Evolutionary conservation across 768 basidiomycete genomes (phyloP).

Genomic region (Suillus spraguei): DNA sequence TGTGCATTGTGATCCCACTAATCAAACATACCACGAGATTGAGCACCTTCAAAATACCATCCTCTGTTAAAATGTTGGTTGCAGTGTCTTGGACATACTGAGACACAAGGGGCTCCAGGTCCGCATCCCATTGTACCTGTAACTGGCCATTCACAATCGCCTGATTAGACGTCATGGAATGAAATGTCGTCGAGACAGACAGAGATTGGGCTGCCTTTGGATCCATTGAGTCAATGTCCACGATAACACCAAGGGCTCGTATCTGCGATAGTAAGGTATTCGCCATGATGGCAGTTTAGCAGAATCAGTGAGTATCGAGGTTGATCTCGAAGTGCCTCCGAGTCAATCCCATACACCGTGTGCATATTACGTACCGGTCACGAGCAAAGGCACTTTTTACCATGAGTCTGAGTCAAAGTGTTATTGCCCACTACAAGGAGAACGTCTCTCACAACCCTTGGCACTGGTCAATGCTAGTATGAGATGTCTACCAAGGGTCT

Average conservation of each 20-base stretch:
- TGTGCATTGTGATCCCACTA: not conserved
- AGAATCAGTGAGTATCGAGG: not conserved
- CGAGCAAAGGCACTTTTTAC: not conserved
- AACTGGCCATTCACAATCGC: conserved; percentile 43
- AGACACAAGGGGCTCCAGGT: conserved; percentile 37
- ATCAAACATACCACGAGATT: conserved; percentile 39
- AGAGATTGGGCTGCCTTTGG: conserved; percentile 39
- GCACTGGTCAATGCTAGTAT: not conserved
- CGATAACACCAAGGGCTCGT: conserved; percentile 35
- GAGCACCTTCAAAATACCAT: conserved; percentile 36
- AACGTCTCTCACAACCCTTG: not conserved
- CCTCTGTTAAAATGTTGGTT: conserved; percentile 19
- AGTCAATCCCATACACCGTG: not conserved
- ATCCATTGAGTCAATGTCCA: conserved; percentile 54
- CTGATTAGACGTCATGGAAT: conserved; percentile 55
- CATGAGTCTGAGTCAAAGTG: too few relatives aligned
- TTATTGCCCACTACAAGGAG: not conserved
- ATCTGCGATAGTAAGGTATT: conserved; percentile 41
- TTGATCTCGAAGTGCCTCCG: not conserved
- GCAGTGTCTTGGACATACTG: conserved; percentile 22
- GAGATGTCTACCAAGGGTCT: not conserved
- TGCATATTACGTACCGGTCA: conserved; percentile 1
- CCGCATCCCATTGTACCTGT: conserved; percentile 31
- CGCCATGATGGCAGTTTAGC: conserved; percentile 12
- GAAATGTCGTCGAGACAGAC: conserved; percentile 33